phyloP scores from a whole-genome alignment of 768 basidiomycete species.

The Saitozyma sp. region DNA sequence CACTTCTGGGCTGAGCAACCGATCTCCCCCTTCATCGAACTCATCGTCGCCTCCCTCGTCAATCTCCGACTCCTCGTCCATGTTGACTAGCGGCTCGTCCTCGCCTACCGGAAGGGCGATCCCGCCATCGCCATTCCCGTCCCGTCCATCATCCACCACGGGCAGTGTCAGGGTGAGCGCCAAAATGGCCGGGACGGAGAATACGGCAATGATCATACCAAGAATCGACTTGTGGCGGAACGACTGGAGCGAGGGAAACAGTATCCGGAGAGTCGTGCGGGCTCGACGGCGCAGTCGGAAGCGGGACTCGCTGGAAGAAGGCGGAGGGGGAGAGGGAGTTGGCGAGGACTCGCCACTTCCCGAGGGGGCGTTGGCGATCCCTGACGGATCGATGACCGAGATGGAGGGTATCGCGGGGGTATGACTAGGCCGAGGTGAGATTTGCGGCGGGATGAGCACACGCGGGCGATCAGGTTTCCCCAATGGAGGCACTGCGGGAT shows the following conservation, averaged over 20 bases:
- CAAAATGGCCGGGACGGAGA: conserved; percentile 85
- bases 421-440: conserved; percentile 6
- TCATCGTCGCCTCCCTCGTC: conserved; percentile 21
- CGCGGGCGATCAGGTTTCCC: conserved; percentile 15
- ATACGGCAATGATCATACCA: conserved; percentile 70
- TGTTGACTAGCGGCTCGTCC: conserved; percentile 67
- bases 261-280: conserved; percentile 58
- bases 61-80: conserved; percentile 38
- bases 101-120: conserved; percentile 59
- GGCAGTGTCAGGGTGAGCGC: conserved; percentile 83
- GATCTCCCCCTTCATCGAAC: not conserved
- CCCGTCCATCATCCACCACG: conserved; percentile 68
- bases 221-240: conserved; percentile 70
- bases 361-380: conserved; percentile 56
- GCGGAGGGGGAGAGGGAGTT: conserved; percentile 56
- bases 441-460: conserved; percentile 15
- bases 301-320: conserved; percentile 35
- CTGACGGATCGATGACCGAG: conserved; percentile 38
- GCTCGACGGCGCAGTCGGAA: conserved; percentile 29
- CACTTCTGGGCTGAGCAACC: conserved; percentile 27
- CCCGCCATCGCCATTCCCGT: conserved; percentile 27
- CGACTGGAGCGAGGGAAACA: conserved; percentile 82
- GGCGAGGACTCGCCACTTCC: conserved; percentile 27
- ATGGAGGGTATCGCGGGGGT: conserved; percentile 32
- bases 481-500: not conserved